Evolutionary conservation across 345 rosid species (phyloP).

Genomic region (Gossypium rotundifolium): DNA sequence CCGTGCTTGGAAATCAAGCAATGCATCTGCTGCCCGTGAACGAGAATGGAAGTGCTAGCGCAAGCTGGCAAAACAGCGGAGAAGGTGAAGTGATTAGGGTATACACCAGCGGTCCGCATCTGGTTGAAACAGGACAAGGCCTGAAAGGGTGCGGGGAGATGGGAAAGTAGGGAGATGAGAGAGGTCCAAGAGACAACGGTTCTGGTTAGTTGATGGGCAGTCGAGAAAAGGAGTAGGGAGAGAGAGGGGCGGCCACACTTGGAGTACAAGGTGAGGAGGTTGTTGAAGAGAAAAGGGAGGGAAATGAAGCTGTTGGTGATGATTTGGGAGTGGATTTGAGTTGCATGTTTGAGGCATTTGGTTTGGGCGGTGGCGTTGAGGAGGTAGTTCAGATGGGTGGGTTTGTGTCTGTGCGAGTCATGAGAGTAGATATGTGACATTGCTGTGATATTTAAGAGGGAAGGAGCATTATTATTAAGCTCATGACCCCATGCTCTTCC

Average conservation of each 20-base stretch:
- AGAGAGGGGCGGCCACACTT: slow-evolving; percentile 20
- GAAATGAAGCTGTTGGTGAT: slow-evolving; percentile 20
- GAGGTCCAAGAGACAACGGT: slow-evolving; percentile 37
- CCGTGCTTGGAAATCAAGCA: slow-evolving; percentile 29
- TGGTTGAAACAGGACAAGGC: slow-evolving; percentile 24
- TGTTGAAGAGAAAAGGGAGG: slow-evolving; percentile 30
- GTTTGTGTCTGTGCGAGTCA: neutral
- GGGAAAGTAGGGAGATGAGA: slow-evolving; percentile 28
- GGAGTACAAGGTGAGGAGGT: slow-evolving; percentile 32
- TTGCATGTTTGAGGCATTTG: slow-evolving; percentile 24
- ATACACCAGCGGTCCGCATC: slow-evolving; percentile 31
- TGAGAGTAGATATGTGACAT: neutral
- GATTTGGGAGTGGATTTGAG: slow-evolving; percentile 33
- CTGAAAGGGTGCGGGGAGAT: slow-evolving; percentile 20
- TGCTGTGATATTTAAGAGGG: neutral
- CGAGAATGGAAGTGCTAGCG: slow-evolving; percentile 9
- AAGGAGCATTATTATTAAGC: neutral
- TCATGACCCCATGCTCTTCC: neutral
- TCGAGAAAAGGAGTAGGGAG: slow-evolving; percentile 30
- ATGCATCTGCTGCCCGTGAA: slow-evolving; percentile 30
- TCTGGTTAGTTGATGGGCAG: slow-evolving; percentile 13
- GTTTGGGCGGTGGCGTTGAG: slow-evolving; percentile 16
- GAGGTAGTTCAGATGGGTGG: slow-evolving; percentile 23
- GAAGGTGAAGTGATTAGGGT: slow-evolving; percentile 35
- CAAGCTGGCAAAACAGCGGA: slow-evolving; percentile 35